Base-by-base conservation (phyloP, 352 stramenopile genomes). In the Phytophthora tentaculata region DNA sequence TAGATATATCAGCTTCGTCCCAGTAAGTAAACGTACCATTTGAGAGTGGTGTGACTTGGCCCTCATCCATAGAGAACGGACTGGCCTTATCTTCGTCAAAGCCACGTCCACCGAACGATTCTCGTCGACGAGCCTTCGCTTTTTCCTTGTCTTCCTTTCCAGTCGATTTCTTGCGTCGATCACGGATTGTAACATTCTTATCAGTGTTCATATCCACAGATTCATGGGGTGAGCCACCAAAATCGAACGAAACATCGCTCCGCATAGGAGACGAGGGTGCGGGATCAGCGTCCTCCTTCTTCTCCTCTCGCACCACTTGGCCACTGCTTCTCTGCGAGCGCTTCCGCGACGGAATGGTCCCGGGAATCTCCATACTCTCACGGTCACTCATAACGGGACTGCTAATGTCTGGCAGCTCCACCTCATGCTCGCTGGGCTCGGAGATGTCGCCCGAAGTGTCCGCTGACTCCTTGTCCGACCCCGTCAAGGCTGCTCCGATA, bases 41-140 rank as follows among this genome's bases (percentile, higher is more conserved):
- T 0, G 84, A 92, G 1, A 94, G 29, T 3, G 86, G 86, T 0
- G 83, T 91, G n/a, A 92, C 49, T n/a, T 79, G 57, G 4, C 71
- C 81, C 8, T 87, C 81, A 26, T 89, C 74, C 49, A 88, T 74
- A 0, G 80, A 79, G 59, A 94, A 91, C 16, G 86, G 86, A 14
- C 82, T 91, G 9, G 47, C 51, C 23, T 67, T 63, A n/a, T 76
- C 64, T 9, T 77, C 68, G 28, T 82, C 73, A 67, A 90, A 90
- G n/a, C 79, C 79, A 20, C 29, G 62, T 22, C 70, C 73, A 37
- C 71, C 68, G 61, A 84, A 83, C 3, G 79, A 84, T 53, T 85
- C 73, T 58, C 68, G 61, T 44, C 66, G 73, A 50, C 61, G 61
- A 64, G 64, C n/a, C 61, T 78, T 67, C 41, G 72, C 24, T 53